Conservation (phyloP, 2,329 filamentous ascomycete genomes). For the Cladosporium sp. region DNA sequence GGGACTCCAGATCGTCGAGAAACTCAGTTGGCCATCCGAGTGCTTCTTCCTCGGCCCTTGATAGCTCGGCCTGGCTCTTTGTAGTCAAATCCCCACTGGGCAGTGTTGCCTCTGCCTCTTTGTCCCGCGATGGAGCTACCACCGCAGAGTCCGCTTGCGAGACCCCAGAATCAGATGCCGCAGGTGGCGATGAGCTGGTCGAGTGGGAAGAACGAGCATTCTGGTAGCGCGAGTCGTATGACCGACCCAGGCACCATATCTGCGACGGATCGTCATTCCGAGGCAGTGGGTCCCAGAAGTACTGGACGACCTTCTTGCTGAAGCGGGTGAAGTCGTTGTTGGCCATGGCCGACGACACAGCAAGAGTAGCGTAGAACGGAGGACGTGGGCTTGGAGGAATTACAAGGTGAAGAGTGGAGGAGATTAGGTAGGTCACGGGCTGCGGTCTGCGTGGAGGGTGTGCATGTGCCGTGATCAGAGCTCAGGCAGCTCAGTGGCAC, state of each 20-base stretch:
- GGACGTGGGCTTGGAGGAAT: neutral
- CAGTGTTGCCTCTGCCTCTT: constrained; percentile 9
- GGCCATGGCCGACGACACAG: constrained; percentile 43
- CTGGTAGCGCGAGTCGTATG: constrained; percentile 42
- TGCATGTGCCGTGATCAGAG: neutral
- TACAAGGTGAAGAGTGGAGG: neutral
- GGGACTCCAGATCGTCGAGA: constrained; percentile 85
- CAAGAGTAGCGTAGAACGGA: constrained; percentile 1
- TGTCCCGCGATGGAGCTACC: constrained; percentile 15
- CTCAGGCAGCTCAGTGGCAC: neutral
- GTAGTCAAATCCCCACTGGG: constrained; percentile 20
- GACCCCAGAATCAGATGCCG: constrained; percentile 23
- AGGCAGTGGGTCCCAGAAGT: constrained; percentile 87
- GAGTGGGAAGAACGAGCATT: constrained; percentile 15
- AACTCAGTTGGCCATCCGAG: constrained; percentile 77
- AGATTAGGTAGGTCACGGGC: neutral
- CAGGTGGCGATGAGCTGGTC: constrained; percentile 24
- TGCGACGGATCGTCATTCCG: constrained; percentile 69
- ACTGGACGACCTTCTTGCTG: constrained; percentile 73
- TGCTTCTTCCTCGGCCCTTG: constrained; percentile 30
- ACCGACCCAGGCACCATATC: constrained; percentile 73
- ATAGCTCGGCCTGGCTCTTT: constrained; percentile 24
- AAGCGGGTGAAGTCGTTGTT: constrained; percentile 69
- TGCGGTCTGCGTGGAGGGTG: neutral
- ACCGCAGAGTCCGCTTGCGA: constrained; percentile 30